Base-by-base conservation (phyloP, 2,329 filamentous ascomycete genomes). In the Sporothrix inflata region DNA sequence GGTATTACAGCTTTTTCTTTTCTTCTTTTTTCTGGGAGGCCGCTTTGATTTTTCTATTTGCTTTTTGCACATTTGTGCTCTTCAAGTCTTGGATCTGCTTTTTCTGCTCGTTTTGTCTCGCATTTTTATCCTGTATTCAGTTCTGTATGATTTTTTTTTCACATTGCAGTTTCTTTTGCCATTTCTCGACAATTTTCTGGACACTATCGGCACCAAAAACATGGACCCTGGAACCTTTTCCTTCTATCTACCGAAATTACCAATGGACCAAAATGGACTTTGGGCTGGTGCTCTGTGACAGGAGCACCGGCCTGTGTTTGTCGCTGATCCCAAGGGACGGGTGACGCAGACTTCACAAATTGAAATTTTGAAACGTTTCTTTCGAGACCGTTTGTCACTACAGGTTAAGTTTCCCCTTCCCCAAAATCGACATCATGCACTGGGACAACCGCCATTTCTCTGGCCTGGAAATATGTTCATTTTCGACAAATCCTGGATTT, bases 1-100 rank as follows among this genome's bases (percentile, higher is more conserved):
- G 87, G 87, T 89, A 89, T 83, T 82, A 83, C 83, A 80, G 79
- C 79, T 72, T 76, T 78, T 85, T 84, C 84, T 84, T 85, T 83
- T 80, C 40, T 38, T 4, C 84, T 83, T n/a, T n/a, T n/a, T n/a
- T n/a, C n/a, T 81, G 81, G 84, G 82, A 81, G 81, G 78, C 78
- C 80, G n/a, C 40, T 51, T 65, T 40, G 74, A 70, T 72, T 74
- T 73, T 30, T 73, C 69, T 78, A 45, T 76, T 74, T 67, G 53
- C 9, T 73, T 73, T 73, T 72, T 72, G n/a, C 19, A 73, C 71
- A n/a, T 11, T 72, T 73, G 60, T 19, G 74, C 75, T 81, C 78
- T 38, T 55, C 45, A 34, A 24, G 11, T 27, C 27, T 30, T 53
- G 16, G 38, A 24, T 53, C 19, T 40, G 21, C 6, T 21, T 76